Evolutionary conservation across 768 basidiomycete species (phyloP).

Genomic region (Termitomyces sp.): DNA sequence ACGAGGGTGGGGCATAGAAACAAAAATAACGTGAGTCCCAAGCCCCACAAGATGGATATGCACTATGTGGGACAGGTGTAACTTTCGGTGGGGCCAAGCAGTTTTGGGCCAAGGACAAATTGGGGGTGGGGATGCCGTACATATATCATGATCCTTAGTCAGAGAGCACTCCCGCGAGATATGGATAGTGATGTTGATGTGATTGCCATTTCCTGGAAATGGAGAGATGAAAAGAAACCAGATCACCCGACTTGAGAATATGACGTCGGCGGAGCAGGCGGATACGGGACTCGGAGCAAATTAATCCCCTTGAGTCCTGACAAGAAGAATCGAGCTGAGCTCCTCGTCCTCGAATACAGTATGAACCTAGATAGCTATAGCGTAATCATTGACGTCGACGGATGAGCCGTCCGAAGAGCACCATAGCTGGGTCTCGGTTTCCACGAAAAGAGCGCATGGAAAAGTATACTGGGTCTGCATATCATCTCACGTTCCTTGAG

Average conservation of each 20-base stretch:
- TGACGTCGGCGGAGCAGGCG: slow-evolving; percentile 1
- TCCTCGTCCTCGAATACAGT: background rate
- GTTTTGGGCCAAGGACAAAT: background rate
- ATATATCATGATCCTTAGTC: background rate
- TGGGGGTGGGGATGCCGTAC: background rate
- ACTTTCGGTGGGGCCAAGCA: background rate
- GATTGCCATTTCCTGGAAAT: background rate
- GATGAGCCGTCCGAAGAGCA: background rate
- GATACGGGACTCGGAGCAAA: background rate
- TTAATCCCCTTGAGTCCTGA: background rate
- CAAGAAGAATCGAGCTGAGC: background rate
- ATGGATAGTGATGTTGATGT: background rate
- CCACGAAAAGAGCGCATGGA: slow-evolving; percentile 2
- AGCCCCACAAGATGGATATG: background rate
- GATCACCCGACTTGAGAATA: background rate
- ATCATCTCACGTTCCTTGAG: background rate
- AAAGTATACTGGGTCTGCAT: background rate
- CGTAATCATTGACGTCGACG: background rate
- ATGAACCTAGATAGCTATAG: background rate
- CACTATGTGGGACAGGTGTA: background rate
- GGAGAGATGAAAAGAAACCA: background rate
- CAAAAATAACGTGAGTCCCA: background rate
- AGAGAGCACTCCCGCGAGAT: background rate
- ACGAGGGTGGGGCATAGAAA: background rate
- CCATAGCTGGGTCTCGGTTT: background rate